Evolutionary conservation across 768 basidiomycete genomes (phyloP), one percentile per base, ranked within the genome.

Genomic region (Artomyces pyxidatus): DNA sequence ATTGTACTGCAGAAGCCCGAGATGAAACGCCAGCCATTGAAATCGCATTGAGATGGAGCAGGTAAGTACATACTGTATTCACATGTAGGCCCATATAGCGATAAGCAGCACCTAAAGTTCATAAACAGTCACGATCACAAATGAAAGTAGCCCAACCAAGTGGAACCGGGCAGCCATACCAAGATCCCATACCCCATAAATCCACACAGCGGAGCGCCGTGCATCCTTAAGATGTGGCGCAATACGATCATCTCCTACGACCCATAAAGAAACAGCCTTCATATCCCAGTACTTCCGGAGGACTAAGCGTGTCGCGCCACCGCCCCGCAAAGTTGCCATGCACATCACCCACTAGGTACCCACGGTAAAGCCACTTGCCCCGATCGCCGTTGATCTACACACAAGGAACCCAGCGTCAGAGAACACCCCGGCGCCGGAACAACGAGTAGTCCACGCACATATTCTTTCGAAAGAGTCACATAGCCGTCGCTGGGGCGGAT

Each of bases 191-290:
- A 8, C 0, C 3, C 8, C 46, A 14, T n/a, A 3, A 2, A 3
- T n/a, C 11, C 32, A 10, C 10, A 35, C 32, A 35, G 32, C n/a
- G n/a, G n/a, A n/a, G n/a, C n/a, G n/a, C n/a, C n/a, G n/a, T 35
- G 32, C 32, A 7, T 17, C 32, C 32, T 17, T 35, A 35, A 35
- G 6, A 35, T 14, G 7, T 35, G 0, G n/a, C 17, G 17, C 9
- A 26, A n/a, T n/a, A 29, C 32, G 26, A 37, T 53, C 42, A 49
- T 35, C 42, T 42, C 41, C 42, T 74, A 49, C 85, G 69, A 55
- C 77, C 78, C 83, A 88, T 84, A 22, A 77, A 75, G 62, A 87
- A 91, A 62, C 83, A 87, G 3, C 90, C 92, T 68, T 95, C 92
- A 60, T 95, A 92, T 6, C 90, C 90, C 23, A 71, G 66, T 25